A percentile compares a stretch with the other conserved stretches of the same genome.
Evolutionary conservation across 1,284 basidiomycete species (phyloP).

Genomic region (Ceratobasidium sp.): DNA sequence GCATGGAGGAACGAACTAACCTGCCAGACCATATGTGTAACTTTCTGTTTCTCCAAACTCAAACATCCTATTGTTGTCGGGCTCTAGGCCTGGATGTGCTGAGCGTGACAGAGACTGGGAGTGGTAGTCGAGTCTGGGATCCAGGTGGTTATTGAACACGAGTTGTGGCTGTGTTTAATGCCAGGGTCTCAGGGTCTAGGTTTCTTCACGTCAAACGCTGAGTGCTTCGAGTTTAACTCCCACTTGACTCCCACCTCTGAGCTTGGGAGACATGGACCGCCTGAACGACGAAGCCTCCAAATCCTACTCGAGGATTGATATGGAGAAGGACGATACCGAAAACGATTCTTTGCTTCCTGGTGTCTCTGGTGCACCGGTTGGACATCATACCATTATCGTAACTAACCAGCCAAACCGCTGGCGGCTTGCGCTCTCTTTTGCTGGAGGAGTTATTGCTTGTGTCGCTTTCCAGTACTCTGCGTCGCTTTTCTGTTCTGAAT

Average conservation of each 20-base stretch:
- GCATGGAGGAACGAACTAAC: too few species aligned
- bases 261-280: slow-evolving; percentile 29
- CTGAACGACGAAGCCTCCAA: slow-evolving; percentile 28
- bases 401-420: slow-evolving; percentile 3
- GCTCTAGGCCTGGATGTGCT: too few species aligned
- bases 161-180: not conserved
- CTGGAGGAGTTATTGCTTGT: slow-evolving; percentile 32
- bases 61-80: too few species aligned
- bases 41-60: too few species aligned
- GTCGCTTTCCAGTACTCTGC: slow-evolving; percentile 29
- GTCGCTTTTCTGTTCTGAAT: slow-evolving; percentile 29
- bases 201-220: not conserved
- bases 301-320: slow-evolving; percentile 26
- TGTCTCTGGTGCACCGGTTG: not conserved
- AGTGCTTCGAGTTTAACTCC: not conserved
- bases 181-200: not conserved
- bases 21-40: too few species aligned
- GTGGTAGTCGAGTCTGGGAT: too few species aligned
- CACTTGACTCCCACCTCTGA: not conserved
- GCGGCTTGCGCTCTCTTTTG: slow-evolving; percentile 34
- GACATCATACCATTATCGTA: not conserved
- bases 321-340: slow-evolving; percentile 41
- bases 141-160: too few species aligned
- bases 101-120: too few species aligned
- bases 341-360: slow-evolving; percentile 25